Evolutionary conservation across 495 filamentous ascomycete species (phyloP).

Genomic region (Rostrohypoxylon terebratum): DNA sequence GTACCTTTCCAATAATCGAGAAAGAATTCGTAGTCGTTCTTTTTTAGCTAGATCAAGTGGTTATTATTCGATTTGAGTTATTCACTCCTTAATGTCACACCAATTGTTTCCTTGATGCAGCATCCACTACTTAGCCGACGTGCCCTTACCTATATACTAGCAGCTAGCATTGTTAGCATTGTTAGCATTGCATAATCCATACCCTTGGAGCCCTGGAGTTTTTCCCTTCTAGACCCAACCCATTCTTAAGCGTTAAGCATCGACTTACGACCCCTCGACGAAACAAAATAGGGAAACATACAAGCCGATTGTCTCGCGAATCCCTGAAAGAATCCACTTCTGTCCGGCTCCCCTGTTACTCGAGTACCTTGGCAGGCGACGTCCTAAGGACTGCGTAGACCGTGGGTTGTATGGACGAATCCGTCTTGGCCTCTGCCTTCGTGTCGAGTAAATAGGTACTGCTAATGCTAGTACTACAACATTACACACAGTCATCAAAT

Average conservation of each 20-base stretch:
- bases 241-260: conserved; percentile 25
- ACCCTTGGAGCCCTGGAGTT: conserved; percentile 19
- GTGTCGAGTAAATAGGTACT: conserved; percentile 16
- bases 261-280: conserved; percentile 41
- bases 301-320: conserved; percentile 38
- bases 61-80: conserved; percentile 3
- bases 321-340: conserved; percentile 43
- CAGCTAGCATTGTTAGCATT: conserved; percentile 39
- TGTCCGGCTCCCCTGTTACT: conserved; percentile 31
- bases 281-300: conserved; percentile 34
- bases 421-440: conserved; percentile 25
- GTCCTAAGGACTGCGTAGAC: conserved; percentile 25
- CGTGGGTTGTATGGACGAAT: conserved; percentile 16
- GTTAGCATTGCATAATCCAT: conserved; percentile 41
- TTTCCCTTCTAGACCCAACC: conserved; percentile 29
- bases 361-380: conserved; percentile 37
- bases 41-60: not conserved
- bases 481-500: conserved; percentile 14
- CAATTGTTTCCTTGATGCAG: conserved; percentile 17
- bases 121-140: conserved; percentile 21
- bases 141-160: conserved; percentile 29
- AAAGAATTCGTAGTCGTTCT: conserved; percentile 27
- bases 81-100: conserved; percentile 34
- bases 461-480: conserved; percentile 13
- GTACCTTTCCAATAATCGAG: not conserved